Base-by-base conservation (phyloP, 495 filamentous ascomycete genomes). In the Tuber melanosporum region DNA sequence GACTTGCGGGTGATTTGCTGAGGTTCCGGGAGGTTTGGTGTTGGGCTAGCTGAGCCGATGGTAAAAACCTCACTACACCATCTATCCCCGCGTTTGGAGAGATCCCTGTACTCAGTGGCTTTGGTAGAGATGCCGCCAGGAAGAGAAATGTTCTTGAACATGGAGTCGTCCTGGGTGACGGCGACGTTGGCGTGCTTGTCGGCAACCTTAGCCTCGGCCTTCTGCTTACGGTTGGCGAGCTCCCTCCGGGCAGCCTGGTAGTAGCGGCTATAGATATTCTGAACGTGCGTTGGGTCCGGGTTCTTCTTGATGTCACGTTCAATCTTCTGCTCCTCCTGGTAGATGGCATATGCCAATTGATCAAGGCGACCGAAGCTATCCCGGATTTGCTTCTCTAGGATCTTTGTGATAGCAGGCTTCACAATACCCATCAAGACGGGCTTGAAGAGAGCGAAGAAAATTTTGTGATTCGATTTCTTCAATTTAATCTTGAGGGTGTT, bases 61-160 rank as follows among this genome's bases (percentile, higher is more conserved):
- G 89, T 91, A 87, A 99, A 99, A 82, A 99, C 90, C 45, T 96
- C 94, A 44, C 91, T 95, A 86, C 97, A 91, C 95, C 95, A 99
- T 84, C 91, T 91, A 80, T 98, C 91, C 72, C 96, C 95, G 88
- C 93, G 94, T 74, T 87, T 86, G 20, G 95, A 93, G 57, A 97
- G 87, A 69, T 98, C 90, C 84, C 90, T 93, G 87, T 95, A 98
- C 85, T 97, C 92, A 73, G 95, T 97, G 32, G 95, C 95, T 89
- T 97, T 98, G 86, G 89, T 91, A 74, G 92, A 93, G 84, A 97
- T 94, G 76, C 94, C 94, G 74, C 94, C 94, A 41, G 94, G 94
- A 1, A 99, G 88, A 71, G 91, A 89, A 84, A 99, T 90, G 82
- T 93, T 88, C 72, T 91, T 91, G 91, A 98, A 97, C 73, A 97